A percentile compares a stretch with the other conserved stretches of the same genome.
phyloP scores from a whole-genome alignment of 2,329 filamentous ascomycete genomes.

The Aspergillus hiratsukae region DNA sequence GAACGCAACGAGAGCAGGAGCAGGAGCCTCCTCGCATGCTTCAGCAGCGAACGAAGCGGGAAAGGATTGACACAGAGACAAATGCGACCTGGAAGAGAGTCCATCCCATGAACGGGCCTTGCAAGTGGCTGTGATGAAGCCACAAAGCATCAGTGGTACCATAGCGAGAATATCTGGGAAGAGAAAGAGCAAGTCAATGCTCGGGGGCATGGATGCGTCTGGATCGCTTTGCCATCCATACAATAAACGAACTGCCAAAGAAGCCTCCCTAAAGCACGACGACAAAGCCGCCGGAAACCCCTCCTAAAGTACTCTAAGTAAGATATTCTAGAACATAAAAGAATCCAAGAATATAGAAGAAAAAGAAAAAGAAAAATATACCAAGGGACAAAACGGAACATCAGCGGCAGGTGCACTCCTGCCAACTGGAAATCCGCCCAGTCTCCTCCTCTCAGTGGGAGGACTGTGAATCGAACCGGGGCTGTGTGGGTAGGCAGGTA shows the following conservation, averaged over 20 bases:
- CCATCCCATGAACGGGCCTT: slow-evolving; percentile 27
- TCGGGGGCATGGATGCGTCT: slow-evolving; percentile 33
- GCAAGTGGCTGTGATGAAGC: slow-evolving; percentile 25
- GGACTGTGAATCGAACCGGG: too few species aligned
- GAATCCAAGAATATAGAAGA: too few species aligned
- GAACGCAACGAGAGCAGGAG: slow-evolving; percentile 24
- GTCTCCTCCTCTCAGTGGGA: too few species aligned
- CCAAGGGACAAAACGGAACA: too few species aligned
- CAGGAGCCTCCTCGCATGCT: slow-evolving; percentile 30
- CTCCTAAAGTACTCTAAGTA: slow-evolving; percentile 1
- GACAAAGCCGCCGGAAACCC: slow-evolving; percentile 24
- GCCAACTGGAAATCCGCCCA: too few species aligned
- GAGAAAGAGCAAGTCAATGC: slow-evolving; percentile 32
- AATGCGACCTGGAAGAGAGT: slow-evolving; percentile 20
- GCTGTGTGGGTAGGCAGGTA: too few species aligned
- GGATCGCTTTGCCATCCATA: slow-evolving; percentile 28
- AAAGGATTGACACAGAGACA: too few species aligned
- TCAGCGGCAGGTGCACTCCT: too few species aligned
- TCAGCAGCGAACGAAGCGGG: slow-evolving; percentile 34
- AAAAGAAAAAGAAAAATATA: too few species aligned
- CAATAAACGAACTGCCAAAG: slow-evolving; percentile 14
- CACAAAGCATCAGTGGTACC: slow-evolving; percentile 29
- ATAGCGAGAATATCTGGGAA: slow-evolving; percentile 28
- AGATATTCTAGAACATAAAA: too few species aligned
- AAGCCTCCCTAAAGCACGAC: slow-evolving; percentile 24